Evolutionary conservation across 1,284 basidiomycete genomes (phyloP), one percentile per base, ranked within the genome.

Genomic region (Tetrapyrgos nigripes): DNA sequence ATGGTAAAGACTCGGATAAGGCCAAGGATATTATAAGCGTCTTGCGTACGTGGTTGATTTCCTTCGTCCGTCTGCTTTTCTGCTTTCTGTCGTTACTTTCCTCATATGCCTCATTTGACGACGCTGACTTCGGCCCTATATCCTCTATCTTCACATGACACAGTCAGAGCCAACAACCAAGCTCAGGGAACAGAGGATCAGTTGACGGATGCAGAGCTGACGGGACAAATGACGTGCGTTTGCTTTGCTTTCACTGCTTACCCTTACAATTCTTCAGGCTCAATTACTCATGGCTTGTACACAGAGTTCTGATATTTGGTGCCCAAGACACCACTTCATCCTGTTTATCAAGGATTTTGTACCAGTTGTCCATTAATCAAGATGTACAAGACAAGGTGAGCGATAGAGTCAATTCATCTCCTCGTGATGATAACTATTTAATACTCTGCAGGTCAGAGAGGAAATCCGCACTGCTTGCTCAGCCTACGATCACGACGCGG

Each of bases 1-100:
- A 58, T 35, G 49, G 29, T n/a, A 61, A 62, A 9, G 57, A 63
- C 1, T 68, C 67, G 27, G 64, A 66, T 35, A 57, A 64, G n/a
- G 62, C 65, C 1, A 80, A 78, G 64, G 82, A 85, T 66, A 78
- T 85, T 29, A 82, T 83, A 59, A 81, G 76, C 57, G 72, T 82
- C 51, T 70, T 85, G 61, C 62, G 83, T 84, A 55, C 68, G 81
- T 73, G 6, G 31, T 24, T 6, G 50, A 47, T 49, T 2, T 48
- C 37, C 50, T n/a, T 2, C 28, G 17, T 28, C 14, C n/a, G 31
- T 33, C 43, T 55, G n/a, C 27, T 35, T 21, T 4, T 50, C 31
- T 19, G 8, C 60, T 55, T 31, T 48, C 23, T 3, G 21, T 60
- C 26, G 10, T 37, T 51, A 21, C 35, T 50, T n/a, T 9, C 24